Conservation (phyloP, 225 moss, liverwort and hornwort species). For the Ulota crispa region DNA sequence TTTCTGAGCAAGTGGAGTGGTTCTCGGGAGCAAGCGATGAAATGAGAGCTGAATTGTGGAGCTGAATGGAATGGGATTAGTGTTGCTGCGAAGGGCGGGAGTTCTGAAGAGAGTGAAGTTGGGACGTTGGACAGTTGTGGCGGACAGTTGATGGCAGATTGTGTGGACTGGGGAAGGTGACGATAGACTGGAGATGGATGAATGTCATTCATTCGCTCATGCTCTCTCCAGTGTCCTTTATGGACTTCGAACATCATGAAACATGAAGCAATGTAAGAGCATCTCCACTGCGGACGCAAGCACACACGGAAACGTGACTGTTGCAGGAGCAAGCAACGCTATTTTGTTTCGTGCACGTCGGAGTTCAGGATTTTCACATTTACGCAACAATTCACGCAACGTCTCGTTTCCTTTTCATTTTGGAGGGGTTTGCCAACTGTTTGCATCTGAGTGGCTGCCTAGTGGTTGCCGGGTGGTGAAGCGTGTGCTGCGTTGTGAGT, state of each 20-base stretch:
- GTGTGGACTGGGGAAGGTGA: conserved; percentile 38
- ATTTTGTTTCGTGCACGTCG: too few species aligned
- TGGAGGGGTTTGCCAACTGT: too few species aligned
- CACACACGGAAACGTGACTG: too few species aligned
- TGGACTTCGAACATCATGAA: background rate
- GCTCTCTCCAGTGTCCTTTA: background rate
- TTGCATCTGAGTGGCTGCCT: too few species aligned
- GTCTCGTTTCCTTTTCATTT: too few species aligned
- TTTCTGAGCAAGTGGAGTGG: background rate
- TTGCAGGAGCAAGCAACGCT: too few species aligned
- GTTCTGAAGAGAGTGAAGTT: conserved; percentile 25
- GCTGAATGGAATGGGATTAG: background rate
- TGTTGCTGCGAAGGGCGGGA: background rate
- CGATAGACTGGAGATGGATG: conserved; percentile 12
- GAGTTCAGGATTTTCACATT: too few species aligned
- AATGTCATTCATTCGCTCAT: background rate
- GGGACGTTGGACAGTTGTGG: conserved; percentile 9
- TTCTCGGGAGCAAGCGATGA: background rate
- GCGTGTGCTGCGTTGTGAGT: too few species aligned
- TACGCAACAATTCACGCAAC: too few species aligned
- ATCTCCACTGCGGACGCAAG: too few species aligned
- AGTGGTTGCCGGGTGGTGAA: too few species aligned
- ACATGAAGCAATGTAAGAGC: too few species aligned
- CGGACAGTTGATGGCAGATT: background rate
- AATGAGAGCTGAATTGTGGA: background rate